Evolutionary conservation across 2,329 filamentous ascomycete genomes (phyloP), one percentile per base, ranked within the genome.

Genomic region (Tolypocladium ophioglossoides): DNA sequence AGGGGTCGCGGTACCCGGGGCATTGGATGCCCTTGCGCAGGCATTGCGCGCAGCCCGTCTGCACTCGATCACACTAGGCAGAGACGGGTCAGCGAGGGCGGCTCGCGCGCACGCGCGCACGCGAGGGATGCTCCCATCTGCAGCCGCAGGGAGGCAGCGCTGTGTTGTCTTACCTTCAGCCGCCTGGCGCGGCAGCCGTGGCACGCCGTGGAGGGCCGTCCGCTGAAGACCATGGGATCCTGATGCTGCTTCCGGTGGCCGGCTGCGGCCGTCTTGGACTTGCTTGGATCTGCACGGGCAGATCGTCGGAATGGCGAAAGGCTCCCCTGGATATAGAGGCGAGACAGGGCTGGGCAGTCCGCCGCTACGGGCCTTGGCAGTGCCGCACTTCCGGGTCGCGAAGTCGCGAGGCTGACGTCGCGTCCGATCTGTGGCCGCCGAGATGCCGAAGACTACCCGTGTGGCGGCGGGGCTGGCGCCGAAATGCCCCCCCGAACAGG

Each of bases 131-230:
- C n/a, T n/a, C n/a, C n/a, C n/a, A n/a, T n/a, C n/a, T n/a, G n/a
- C n/a, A n/a, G n/a, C n/a, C n/a, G n/a, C n/a, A n/a, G n/a, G n/a
- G n/a, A n/a, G n/a, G 44, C 18, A 9, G 27, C 40, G 4, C 9
- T 8, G 34, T 27, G 27, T 39, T 30, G 20, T 22, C 63, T 56
- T 51, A 64, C 63, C 59, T 60, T 62, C 22, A 61, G 55, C 54
- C 64, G 59, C 54, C 54, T 56, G 20, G 59, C 56, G 5, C 64
- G 63, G 56, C 64, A 66, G 37, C 62, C 55, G 46, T 60, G 58
- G 41, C 64, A 66, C 4, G 64, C 64, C 2, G 62, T 63, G 30
- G 64, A 66, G 8, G 63, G 64, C 16, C 58, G 60, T 35, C 64
- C 64, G 32, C 62, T 63, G 37, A 65, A 65, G 11, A 71, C 63